A percentile compares a stretch with the other conserved stretches of the same genome.
Conservation (phyloP, 305 asterid genomes). For the Fraxinus nigra region DNA sequence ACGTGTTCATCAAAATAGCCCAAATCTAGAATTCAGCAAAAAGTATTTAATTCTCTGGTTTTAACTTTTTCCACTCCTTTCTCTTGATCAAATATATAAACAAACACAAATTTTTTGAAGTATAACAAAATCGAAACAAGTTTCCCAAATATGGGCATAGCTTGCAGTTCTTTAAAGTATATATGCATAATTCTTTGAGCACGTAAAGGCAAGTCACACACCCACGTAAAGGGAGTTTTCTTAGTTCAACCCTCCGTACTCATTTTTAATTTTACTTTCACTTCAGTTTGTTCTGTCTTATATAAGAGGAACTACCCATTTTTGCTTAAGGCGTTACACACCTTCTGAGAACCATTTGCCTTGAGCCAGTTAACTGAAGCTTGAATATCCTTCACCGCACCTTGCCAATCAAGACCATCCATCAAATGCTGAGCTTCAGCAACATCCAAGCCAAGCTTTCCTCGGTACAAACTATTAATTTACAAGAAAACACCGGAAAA, state of each 20-base stretch:
- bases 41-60: not conserved
- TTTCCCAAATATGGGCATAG: not conserved
- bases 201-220: not conserved
- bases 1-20: not conserved
- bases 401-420: slow-evolving; percentile 96
- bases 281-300: not conserved
- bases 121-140: not conserved
- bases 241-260: not conserved
- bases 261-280: not conserved
- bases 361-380: slow-evolving; percentile 95
- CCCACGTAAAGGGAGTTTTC: not conserved
- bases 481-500: slow-evolving; percentile 21
- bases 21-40: not conserved
- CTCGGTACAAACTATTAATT: slow-evolving; percentile 68
- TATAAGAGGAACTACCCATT: not conserved
- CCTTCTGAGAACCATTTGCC: slow-evolving; percentile 89
- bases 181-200: not conserved
- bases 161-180: not conserved
- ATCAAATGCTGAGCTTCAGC: slow-evolving; percentile 97
- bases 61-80: not conserved
- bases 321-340: slow-evolving; percentile 3
- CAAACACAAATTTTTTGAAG: not conserved
- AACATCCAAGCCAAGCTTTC: slow-evolving; percentile 89
- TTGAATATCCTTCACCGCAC: slow-evolving; percentile 89
- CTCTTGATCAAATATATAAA: not conserved